phyloP scores from a whole-genome alignment of 345 rosid genomes.

The Gossypium anomalum region DNA sequence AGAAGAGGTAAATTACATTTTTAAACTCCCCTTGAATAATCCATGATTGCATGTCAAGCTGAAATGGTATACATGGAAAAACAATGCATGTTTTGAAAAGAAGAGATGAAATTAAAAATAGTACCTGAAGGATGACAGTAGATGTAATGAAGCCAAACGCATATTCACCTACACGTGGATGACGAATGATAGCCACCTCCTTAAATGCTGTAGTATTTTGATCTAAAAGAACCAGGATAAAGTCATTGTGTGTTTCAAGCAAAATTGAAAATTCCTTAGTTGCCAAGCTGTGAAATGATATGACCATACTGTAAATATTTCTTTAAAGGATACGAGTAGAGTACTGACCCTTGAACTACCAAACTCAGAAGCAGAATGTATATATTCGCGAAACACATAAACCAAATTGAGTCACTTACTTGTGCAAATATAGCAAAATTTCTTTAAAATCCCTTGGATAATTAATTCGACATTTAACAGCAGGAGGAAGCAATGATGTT shows the following conservation, averaged over 20 bases:
- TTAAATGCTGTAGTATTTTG: constrained; percentile 91
- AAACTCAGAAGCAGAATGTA: not conserved
- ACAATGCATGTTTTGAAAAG: not conserved
- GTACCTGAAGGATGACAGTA: constrained; percentile 77
- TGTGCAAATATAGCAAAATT: not conserved
- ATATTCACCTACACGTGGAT: constrained; percentile 46
- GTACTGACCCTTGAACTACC: not conserved
- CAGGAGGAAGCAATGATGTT: not conserved
- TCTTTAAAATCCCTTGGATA: not conserved
- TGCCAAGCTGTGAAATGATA: not conserved
- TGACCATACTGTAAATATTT: not conserved
- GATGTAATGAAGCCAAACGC: constrained; percentile 79
- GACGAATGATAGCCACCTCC: constrained; percentile 91
- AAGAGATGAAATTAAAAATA: not conserved
- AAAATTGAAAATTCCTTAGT: not conserved
- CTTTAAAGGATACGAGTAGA: not conserved
- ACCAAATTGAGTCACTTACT: not conserved
- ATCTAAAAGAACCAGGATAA: constrained; percentile 37
- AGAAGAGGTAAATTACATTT: not conserved
- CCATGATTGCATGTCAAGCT: not conserved
- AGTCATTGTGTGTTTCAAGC: constrained; percentile 6
- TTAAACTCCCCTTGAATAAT: not conserved
- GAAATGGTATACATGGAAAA: not conserved
- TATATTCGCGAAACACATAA: not conserved
- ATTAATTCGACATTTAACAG: not conserved